Evolutionary conservation across 768 basidiomycete species (phyloP), one percentile per base, ranked within the genome.

Genomic region (Amyloporia xantha): DNA sequence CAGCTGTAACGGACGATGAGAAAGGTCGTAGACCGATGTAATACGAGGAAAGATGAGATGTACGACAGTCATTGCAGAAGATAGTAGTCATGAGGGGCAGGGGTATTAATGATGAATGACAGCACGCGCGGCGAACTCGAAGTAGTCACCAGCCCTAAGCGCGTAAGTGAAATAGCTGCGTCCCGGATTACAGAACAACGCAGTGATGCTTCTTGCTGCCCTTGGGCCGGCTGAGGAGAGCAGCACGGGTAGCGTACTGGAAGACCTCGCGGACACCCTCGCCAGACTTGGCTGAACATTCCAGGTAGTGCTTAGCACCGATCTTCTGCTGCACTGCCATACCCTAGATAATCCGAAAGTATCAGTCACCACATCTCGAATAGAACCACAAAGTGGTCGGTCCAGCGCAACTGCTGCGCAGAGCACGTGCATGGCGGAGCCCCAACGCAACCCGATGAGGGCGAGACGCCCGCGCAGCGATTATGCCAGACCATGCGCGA

Each of bases 261-360:
- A 99, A 99, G 39, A 99, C 95, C 70, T 98, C 94, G 54, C 89
- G 84, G 41, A 99, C 95, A 58, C 95, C 94, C 70, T 97, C 92
- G 51, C 94, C 93, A 13, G 91, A 84, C 76, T 86, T 87, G 66
- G 93, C 93, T 47, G 91, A 94, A 68, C 96, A 99, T 68, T 99
- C 96, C 45, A 99, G 83, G 69, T 98, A 99, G 64, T 91, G 86
- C 70, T 83, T 89, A 4, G 96, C 95, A 24, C 88, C 88, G 59
- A 99, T 98, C 86, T 97, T 95, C 74, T 90, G 86, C 20, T 89
- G 83, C 27, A 97, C 86, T 6, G 88, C 87, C 82, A 92, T 86
- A 52, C 93, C 96, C 91, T 98, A 59, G 6, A 54, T 41, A 49
- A 26, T 11, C 2, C 47, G 47, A 12, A 50, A 43, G 7, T 25